Evolutionary conservation across 75 land plant genomes (phyloP), one percentile per base, ranked within the genome.

Genomic region (Ceratopteris richardii): DNA sequence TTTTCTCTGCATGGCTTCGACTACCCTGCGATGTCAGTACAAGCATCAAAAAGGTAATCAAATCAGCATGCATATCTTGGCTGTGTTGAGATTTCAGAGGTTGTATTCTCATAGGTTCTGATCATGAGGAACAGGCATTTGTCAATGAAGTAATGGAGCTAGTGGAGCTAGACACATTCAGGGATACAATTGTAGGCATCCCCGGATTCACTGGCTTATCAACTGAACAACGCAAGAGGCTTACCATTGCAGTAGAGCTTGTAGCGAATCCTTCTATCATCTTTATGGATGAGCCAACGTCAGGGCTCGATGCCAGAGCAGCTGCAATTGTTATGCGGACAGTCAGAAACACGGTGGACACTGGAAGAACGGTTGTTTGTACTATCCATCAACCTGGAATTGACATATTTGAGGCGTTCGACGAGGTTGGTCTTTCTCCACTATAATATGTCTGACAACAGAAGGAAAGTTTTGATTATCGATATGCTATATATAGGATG

Each of bases 1-100:
- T 82, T 7, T 86, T 54, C 56, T 82, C 83, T 24, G 86, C 80
- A 4, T 82, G 82, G 82, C 72, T 82, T 16, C 80, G 86, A 2
- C 55, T 86, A 9, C 73, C 80, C 3, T 12, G 23, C 19, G 80
- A 74, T 20, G 75, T 76, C 16, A 72, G 65, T 52, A 13, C 52
- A 0, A 26, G 37, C 37, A 72, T 51, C n/a, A 66, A 70, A 54
- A 59, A 58, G 80, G 86, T 83, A 23, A 55, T 7, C 24, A 36
- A n/a, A 42, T 1, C 11, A 23, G 14, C 50, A 18, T 46, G 50
- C 50, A 52, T 24, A 52, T 5, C 27, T 26, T 24, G 4, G 21
- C 48, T 24, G 23, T 1, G 29, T 16, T 17, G 10, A 51, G n/a
- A 67, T 67, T 23, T 62, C 16, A 22, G 56, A n/a, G n/a, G n/a